Base-by-base conservation (phyloP, 139 green algal species). In the Chlamydomonas sp. region DNA sequence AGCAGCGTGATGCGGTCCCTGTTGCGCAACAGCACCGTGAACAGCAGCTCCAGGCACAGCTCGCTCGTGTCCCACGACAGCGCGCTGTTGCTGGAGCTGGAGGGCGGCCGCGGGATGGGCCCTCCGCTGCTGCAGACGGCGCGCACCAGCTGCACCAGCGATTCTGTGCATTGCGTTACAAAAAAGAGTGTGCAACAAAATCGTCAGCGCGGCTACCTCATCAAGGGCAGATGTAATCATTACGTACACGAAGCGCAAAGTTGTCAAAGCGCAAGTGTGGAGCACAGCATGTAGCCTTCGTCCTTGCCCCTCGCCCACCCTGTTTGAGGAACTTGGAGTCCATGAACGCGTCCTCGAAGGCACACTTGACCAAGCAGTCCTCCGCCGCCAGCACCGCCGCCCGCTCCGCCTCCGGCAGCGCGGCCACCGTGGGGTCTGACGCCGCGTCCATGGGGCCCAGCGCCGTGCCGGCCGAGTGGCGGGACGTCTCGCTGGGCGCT, bases 21-120 rank as follows among this genome's bases (percentile, higher is more conserved):
- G 91, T 99, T 99, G 78, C 96, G 93, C 84, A 99, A 88, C 75
- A 97, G 93, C 76, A 99, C 91, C 17, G 92, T 91, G 61, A 98
- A 94, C 66, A 99, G 92, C 81, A 99, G 93, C 87, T 99, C 97
- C 83, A 99, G 87, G 88, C 96, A 98, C 67, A 99, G 92, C 93
- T 97, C 91, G 15, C 93, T 90, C 2, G 92, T 94, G 76, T 96
- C 94, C 90, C 95, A 95, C 62, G 95, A 89, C 18, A 91, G 85
- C 15, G 78, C 64, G 20, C 18, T 73, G 31, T 49, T 49, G 31
- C 31, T 49, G 71, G 62, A 72, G 82, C 71, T 80, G n/a, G 89
- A 57, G 1, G 72, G 60, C 18, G 83, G 87, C 20, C 92, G 87
- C 1, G 89, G 89, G 67, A 94, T 88, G 68, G 93, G 90, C 58